These are phyloP conservation scores for Hymenochaete sp. DNA, from an alignment of 1,284 basidiomycete species.

Conservation along the genomic window DNA sequence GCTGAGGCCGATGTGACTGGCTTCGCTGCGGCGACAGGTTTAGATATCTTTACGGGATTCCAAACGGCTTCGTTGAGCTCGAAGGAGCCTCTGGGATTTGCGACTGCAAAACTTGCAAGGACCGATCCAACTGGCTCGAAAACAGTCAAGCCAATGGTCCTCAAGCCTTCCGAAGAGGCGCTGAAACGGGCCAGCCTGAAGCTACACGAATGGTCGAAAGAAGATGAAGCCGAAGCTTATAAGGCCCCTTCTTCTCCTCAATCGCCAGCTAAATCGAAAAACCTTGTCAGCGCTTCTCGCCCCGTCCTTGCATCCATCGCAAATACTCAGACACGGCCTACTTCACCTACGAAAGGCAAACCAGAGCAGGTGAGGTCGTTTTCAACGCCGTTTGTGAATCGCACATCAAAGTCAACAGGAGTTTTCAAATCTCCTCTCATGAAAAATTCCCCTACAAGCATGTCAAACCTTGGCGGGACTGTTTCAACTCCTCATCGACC, in stretches of 20 bases:
- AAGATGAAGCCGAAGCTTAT: constrained; percentile 25
- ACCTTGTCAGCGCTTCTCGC: background rate
- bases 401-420: constrained; percentile 12
- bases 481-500: background rate
- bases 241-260: background rate
- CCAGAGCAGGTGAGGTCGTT: constrained; percentile 7
- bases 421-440: constrained; percentile 51
- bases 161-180: constrained; percentile 50
- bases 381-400: constrained; percentile 3
- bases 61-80: too few relatives aligned
- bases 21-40: background rate
- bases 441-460: constrained; percentile 19
- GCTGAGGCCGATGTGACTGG: background rate
- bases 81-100: too few relatives aligned
- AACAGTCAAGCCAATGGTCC: constrained; percentile 25
- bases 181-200: constrained; percentile 47
- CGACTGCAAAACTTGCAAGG: background rate
- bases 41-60: too few relatives aligned
- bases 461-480: constrained; percentile 13
- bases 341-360: constrained; percentile 8
- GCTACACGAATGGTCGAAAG: constrained; percentile 45
- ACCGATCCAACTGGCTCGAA: constrained; percentile 24
- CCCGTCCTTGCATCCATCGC: constrained; percentile 6
- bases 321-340: background rate
- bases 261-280: background rate